phyloP scores from a whole-genome alignment of 768 basidiomycete genomes.

The Wakefieldia striispora region DNA sequence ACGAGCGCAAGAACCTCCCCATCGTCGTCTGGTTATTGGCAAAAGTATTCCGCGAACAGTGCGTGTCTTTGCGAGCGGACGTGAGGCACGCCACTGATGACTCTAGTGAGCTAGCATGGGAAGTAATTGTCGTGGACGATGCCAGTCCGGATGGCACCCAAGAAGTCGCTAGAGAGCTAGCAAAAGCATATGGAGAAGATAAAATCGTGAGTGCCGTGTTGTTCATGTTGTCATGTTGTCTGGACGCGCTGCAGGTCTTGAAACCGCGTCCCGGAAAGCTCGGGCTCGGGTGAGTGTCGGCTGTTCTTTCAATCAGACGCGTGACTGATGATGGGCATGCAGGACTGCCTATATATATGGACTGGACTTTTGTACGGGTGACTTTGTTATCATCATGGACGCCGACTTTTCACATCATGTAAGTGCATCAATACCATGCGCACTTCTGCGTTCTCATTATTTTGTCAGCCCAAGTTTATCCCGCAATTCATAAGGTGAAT shows the following conservation, averaged over 20 bases:
- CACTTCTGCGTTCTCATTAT: constrained; percentile 3
- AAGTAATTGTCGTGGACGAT: constrained; percentile 89
- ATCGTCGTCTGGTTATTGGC: constrained; percentile 85
- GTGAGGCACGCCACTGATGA: constrained; percentile 15
- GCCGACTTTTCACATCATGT: constrained; percentile 96
- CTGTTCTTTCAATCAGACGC: not conserved
- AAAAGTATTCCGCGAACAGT: constrained; percentile 76
- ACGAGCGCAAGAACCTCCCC: constrained; percentile 89
- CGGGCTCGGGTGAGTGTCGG: constrained; percentile 73
- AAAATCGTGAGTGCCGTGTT: constrained; percentile 56
- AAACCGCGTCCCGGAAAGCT: constrained; percentile 89
- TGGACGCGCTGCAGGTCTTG: constrained; percentile 51
- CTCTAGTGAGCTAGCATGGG: constrained; percentile 72
- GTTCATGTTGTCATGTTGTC: not conserved
- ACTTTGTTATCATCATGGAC: constrained; percentile 97
- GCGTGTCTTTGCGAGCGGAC: constrained; percentile 27
- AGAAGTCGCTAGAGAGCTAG: constrained; percentile 79
- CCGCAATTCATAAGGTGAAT: constrained; percentile 82
- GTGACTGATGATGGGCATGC: constrained; percentile 9
- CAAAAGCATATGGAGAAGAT: constrained; percentile 79
- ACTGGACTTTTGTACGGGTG: constrained; percentile 82
- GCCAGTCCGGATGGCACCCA: constrained; percentile 92
- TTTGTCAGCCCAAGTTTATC: constrained; percentile 83
- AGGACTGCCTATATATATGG: constrained; percentile 94
- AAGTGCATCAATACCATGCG: constrained; percentile 27